These are phyloP conservation scores for Pythium phragmiticola DNA, from an alignment of 352 stramenopile species.

Conservation along the genomic window DNA sequence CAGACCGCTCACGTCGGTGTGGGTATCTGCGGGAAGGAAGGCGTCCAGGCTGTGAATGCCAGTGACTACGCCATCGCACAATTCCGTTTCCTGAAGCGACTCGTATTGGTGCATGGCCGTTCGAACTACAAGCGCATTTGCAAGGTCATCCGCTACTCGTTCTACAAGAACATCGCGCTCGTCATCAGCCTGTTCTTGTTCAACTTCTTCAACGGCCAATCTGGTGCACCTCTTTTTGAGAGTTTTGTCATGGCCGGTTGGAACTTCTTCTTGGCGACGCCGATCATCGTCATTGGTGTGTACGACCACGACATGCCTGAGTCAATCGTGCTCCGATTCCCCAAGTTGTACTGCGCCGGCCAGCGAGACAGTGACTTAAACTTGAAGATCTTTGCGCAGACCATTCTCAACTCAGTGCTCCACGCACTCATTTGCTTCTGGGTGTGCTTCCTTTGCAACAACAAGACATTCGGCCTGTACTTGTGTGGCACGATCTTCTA, in stretches of 20 bases:
- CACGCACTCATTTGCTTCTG: constrained; percentile 64
- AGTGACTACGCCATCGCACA: constrained; percentile 93
- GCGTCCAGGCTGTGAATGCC: constrained; percentile 96
- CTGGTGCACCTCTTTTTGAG: constrained; percentile 77
- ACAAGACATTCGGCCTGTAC: constrained; percentile 41
- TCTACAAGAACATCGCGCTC: constrained; percentile 98
- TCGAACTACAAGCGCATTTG: constrained; percentile 96
- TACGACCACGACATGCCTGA: constrained; percentile 71
- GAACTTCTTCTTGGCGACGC: constrained; percentile 89
- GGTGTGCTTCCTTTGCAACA: constrained; percentile 42
- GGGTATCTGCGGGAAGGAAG: constrained; percentile 97
- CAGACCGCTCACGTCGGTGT: constrained; percentile 97
- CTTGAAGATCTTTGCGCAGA: constrained; percentile 46
- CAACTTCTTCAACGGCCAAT: constrained; percentile 93
- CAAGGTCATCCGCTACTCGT: constrained; percentile 95
- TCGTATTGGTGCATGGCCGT: constrained; percentile 95
- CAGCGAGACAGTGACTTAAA: constrained; percentile 66
- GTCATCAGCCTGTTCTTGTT: constrained; percentile 92
- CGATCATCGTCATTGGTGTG: constrained; percentile 84
- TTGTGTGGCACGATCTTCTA: constrained; percentile 67
- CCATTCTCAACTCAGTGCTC: constrained; percentile 48
- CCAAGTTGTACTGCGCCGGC: constrained; percentile 49
- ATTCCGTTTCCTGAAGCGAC: constrained; percentile 92
- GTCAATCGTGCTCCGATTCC: constrained; percentile 43
- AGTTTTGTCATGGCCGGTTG: constrained; percentile 73